Percentiles rank a stretch among this genome's conserved stretches.
phyloP scores from a whole-genome alignment of 495 filamentous ascomycete genomes.

The Friedmanniomyces simplex region DNA sequence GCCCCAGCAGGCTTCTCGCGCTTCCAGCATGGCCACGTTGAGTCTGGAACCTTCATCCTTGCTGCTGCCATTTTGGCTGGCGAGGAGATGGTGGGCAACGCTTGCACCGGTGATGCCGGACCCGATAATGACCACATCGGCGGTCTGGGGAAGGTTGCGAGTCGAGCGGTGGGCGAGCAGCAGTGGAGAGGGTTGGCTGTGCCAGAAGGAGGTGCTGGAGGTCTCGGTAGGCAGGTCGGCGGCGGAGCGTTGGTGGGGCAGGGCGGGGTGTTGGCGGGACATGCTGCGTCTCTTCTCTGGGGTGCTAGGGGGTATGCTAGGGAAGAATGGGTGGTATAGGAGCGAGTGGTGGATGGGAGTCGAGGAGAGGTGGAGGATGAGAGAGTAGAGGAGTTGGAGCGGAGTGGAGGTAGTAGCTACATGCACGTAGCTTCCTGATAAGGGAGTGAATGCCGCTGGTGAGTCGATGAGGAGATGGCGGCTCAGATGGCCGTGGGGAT shows the following conservation, averaged over 20 bases:
- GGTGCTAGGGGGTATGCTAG: neutral
- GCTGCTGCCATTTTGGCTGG: slow-evolving; percentile 26
- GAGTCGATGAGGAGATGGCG: too few relatives aligned
- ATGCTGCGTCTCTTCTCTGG: neutral
- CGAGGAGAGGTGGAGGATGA: too few relatives aligned
- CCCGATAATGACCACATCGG: slow-evolving; percentile 62
- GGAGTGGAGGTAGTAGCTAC: too few relatives aligned
- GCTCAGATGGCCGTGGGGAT: too few relatives aligned
- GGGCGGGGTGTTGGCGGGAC: slow-evolving; percentile 11
- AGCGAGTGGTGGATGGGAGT: neutral
- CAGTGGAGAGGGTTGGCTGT: slow-evolving; percentile 44
- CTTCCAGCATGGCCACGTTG: slow-evolving; percentile 64
- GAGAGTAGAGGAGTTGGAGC: too few relatives aligned
- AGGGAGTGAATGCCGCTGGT: too few relatives aligned
- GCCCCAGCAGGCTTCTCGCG: slow-evolving; percentile 66
- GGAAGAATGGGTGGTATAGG: neutral
- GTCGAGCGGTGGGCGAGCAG: slow-evolving; percentile 53
- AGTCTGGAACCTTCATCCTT: slow-evolving; percentile 12
- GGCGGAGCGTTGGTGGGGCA: slow-evolving; percentile 1
- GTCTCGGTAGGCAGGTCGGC: slow-evolving; percentile 39
- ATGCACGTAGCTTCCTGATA: too few relatives aligned
- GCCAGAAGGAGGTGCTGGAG: slow-evolving; percentile 67
- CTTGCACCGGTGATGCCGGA: slow-evolving; percentile 62
- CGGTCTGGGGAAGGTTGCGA: slow-evolving; percentile 42
- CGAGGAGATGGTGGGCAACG: slow-evolving; percentile 51